These are phyloP conservation scores for Apiospora arundinis DNA, from an alignment of 2,329 filamentous ascomycete species.

Conservation along the genomic window DNA sequence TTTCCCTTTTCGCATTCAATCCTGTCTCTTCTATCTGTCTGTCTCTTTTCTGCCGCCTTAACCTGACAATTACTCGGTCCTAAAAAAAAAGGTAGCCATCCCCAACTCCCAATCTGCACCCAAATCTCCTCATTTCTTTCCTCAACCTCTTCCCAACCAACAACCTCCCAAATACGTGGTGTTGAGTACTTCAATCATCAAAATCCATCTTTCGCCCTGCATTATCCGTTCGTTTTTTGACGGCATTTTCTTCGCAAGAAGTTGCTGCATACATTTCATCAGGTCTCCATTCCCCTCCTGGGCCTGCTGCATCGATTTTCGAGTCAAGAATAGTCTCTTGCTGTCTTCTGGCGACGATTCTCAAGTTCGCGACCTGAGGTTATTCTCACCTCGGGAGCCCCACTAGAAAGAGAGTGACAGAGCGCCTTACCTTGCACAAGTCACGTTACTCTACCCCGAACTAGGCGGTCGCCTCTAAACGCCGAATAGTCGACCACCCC, in stretches of 20 bases:
- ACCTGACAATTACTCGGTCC: slow-evolving; percentile 51
- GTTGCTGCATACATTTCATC: slow-evolving; percentile 35
- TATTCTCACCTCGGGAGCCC: slow-evolving; percentile 33
- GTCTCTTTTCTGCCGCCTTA: slow-evolving; percentile 40
- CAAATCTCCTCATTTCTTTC: slow-evolving; percentile 37
- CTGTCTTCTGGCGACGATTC: slow-evolving; percentile 19
- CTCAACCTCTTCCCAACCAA: slow-evolving; percentile 36
- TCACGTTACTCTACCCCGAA: slow-evolving; percentile 22
- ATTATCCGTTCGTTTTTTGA: slow-evolving; percentile 38
- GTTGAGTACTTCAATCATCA: slow-evolving; percentile 42
- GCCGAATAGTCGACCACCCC: slow-evolving; percentile 20
- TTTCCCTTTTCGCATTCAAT: slow-evolving; percentile 44
- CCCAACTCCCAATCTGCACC: slow-evolving; percentile 50
- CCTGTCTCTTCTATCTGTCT: slow-evolving; percentile 20
- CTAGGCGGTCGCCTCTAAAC: slow-evolving; percentile 19
- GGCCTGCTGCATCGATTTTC: slow-evolving; percentile 22
- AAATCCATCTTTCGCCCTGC: slow-evolving; percentile 43
- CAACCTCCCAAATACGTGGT: slow-evolving; percentile 39
- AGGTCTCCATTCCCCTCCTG: slow-evolving; percentile 19
- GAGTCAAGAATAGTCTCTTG: not conserved
- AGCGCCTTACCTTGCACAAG: slow-evolving; percentile 16
- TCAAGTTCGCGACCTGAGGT: slow-evolving; percentile 26
- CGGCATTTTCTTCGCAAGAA: slow-evolving; percentile 35
- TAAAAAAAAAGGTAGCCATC: slow-evolving; percentile 60
- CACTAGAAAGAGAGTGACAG: slow-evolving; percentile 15